Percentiles rank a stretch among this genome's conserved stretches.
These are phyloP conservation scores for Talaromyces ruber DNA, from an alignment of 495 filamentous ascomycete species.

Conservation along the genomic window DNA sequence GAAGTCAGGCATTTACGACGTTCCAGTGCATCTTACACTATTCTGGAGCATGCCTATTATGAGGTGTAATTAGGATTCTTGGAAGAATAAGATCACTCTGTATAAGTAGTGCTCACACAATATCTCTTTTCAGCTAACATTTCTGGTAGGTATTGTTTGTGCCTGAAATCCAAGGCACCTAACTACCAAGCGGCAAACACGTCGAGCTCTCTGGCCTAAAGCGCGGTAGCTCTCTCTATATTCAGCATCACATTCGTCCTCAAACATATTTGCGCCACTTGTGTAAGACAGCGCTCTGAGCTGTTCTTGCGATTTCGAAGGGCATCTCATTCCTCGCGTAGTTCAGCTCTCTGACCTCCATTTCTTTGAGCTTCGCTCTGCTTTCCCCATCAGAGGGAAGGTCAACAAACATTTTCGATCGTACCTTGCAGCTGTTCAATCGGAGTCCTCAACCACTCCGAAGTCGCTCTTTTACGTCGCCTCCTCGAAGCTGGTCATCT, in stretches of 20 bases:
- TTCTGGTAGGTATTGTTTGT: not conserved
- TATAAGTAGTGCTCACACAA: not conserved
- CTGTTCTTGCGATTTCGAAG: not conserved
- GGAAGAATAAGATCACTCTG: not conserved
- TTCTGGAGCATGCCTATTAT: not conserved
- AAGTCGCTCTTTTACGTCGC: conserved; percentile 31
- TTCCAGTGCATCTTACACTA: not conserved
- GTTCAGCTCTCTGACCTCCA: not conserved
- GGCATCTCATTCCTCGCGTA: not conserved
- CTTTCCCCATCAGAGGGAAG: conserved; percentile 17
- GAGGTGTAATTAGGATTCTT: not conserved
- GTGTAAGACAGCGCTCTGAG: not conserved
- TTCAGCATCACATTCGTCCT: conserved; percentile 3
- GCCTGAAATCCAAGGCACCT: conserved; percentile 26
- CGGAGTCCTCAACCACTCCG: conserved; percentile 33
- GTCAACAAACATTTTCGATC: conserved; percentile 32
- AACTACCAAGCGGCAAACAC: not conserved
- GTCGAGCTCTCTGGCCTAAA: not conserved
- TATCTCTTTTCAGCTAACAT: not conserved
- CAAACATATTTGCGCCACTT: not conserved
- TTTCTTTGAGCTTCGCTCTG: not conserved
- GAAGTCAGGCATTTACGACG: not conserved
- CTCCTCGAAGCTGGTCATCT: conserved; percentile 14
- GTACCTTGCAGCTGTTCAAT: conserved; percentile 27
- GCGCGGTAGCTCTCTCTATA: not conserved